A percentile compares a stretch with the other conserved stretches of the same genome.
Evolutionary conservation across 2,329 filamentous ascomycete species (phyloP).

Genomic region (Dactylellina leptospora): DNA sequence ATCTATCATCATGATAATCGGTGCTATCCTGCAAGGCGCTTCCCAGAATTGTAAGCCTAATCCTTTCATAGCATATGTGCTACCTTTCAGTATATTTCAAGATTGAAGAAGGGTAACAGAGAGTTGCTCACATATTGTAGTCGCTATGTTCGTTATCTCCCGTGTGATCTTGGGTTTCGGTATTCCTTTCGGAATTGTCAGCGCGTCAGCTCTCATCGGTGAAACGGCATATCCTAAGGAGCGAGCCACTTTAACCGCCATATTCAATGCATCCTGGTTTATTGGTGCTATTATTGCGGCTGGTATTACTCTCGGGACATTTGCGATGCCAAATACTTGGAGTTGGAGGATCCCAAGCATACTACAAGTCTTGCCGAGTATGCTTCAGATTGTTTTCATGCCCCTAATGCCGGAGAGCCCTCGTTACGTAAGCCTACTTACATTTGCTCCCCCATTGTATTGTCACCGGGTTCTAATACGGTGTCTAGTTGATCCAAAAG

Average conservation of each 20-base stretch:
- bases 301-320: slow-evolving; percentile 65
- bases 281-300: slow-evolving; percentile 66
- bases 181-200: slow-evolving; percentile 70
- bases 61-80: neutral
- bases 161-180: slow-evolving; percentile 70
- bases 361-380: slow-evolving; percentile 61
- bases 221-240: slow-evolving; percentile 71
- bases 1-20: slow-evolving; percentile 66
- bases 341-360: slow-evolving; percentile 62
- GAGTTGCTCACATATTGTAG: slow-evolving; percentile 57
- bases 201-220: slow-evolving; percentile 68
- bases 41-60: slow-evolving; percentile 62
- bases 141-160: slow-evolving; percentile 69
- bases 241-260: slow-evolving; percentile 68
- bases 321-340: slow-evolving; percentile 61
- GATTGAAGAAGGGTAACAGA: neutral
- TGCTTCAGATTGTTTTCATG: slow-evolving; percentile 57
- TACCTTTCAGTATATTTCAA: neutral
- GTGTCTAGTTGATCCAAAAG: slow-evolving; percentile 55
- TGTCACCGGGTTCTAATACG: neutral
- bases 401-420: slow-evolving; percentile 52
- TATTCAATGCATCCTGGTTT: slow-evolving; percentile 71
- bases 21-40: slow-evolving; percentile 68
- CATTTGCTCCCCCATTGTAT: neutral
- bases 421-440: slow-evolving; percentile 37